A percentile compares a stretch with the other conserved stretches of the same genome.
These are phyloP conservation scores for Mucor piriformis DNA, from an alignment of 371 early-diverging fungal species.

Conservation along the genomic window DNA sequence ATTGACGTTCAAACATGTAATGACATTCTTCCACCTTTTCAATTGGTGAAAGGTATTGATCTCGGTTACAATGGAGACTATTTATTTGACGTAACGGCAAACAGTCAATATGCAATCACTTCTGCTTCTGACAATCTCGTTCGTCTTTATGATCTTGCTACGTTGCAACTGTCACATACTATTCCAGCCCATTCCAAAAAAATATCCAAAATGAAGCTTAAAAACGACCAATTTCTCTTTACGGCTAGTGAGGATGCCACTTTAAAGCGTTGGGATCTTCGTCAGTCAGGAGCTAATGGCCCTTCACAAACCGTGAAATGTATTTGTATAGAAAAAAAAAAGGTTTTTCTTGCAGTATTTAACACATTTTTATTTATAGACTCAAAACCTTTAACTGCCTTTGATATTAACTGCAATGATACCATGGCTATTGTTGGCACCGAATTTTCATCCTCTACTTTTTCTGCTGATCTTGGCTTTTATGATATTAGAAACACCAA, in stretches of 20 bases:
- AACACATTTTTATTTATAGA: slow-evolving; percentile 31
- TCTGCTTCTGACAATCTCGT: slow-evolving; percentile 71
- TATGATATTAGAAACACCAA: slow-evolving; percentile 63
- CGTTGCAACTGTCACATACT: slow-evolving; percentile 49
- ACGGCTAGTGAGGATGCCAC: slow-evolving; percentile 67
- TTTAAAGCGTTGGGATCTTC: slow-evolving; percentile 74
- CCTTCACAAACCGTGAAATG: slow-evolving; percentile 65
- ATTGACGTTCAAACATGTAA: slow-evolving; percentile 29
- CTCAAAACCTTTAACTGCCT: slow-evolving; percentile 61
- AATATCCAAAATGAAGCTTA: slow-evolving; percentile 65
- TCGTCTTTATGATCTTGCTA: slow-evolving; percentile 65
- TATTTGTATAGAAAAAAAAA: too few species aligned
- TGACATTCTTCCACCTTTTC: slow-evolving; percentile 41
- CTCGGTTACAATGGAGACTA: slow-evolving; percentile 61
- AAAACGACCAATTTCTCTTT: slow-evolving; percentile 62
- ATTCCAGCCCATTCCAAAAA: slow-evolving; percentile 56
- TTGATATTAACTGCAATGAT: slow-evolving; percentile 70
- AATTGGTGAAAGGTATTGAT: slow-evolving; percentile 39
- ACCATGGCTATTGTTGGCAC: slow-evolving; percentile 76
- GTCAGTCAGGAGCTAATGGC: slow-evolving; percentile 34
- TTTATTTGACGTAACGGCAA: slow-evolving; percentile 68
- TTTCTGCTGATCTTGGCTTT: slow-evolving; percentile 73
- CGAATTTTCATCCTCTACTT: slow-evolving; percentile 53
- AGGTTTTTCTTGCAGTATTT: slow-evolving; percentile 5
- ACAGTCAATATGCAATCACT: slow-evolving; percentile 59